phyloP scores from a whole-genome alignment of 805 yeast species.

The Vanderwaltozyma yarrowii region DNA sequence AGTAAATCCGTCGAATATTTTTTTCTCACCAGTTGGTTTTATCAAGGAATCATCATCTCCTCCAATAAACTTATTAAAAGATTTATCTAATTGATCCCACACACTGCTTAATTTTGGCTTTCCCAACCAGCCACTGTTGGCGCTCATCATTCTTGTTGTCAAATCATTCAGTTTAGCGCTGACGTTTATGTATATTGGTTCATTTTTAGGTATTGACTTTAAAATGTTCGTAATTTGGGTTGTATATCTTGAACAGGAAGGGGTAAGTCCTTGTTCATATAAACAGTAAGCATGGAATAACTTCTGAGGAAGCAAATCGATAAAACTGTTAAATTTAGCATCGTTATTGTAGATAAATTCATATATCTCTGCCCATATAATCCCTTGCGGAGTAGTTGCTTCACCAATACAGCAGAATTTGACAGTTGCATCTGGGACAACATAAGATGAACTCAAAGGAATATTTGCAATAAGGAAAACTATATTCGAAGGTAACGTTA shows the following conservation, averaged over 20 bases:
- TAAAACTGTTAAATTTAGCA: constrained; percentile 28
- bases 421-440: constrained; percentile 24
- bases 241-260: constrained; percentile 53
- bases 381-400: constrained; percentile 32
- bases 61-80: constrained; percentile 68
- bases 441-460: constrained; percentile 31
- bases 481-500: constrained; percentile 33
- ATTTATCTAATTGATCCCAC: constrained; percentile 82
- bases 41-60: constrained; percentile 59
- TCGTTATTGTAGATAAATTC: constrained; percentile 37
- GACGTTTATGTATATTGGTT: constrained; percentile 27
- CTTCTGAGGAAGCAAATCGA: constrained; percentile 51
- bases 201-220: constrained; percentile 32
- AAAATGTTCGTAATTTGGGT: constrained; percentile 39
- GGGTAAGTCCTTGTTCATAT: constrained; percentile 52
- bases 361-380: constrained; percentile 57
- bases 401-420: constrained; percentile 34
- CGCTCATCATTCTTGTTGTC: constrained; percentile 38
- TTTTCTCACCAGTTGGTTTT: constrained; percentile 32
- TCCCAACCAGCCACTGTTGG: constrained; percentile 67
- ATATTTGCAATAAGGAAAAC: constrained; percentile 39
- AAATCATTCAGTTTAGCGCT: constrained; percentile 30
- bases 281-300: constrained; percentile 57
- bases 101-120: constrained; percentile 68
- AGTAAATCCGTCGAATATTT: constrained; percentile 61